These are phyloP conservation scores for Vigna mungo DNA, from an alignment of 306 rosid genomes.

Conservation along the genomic window DNA sequence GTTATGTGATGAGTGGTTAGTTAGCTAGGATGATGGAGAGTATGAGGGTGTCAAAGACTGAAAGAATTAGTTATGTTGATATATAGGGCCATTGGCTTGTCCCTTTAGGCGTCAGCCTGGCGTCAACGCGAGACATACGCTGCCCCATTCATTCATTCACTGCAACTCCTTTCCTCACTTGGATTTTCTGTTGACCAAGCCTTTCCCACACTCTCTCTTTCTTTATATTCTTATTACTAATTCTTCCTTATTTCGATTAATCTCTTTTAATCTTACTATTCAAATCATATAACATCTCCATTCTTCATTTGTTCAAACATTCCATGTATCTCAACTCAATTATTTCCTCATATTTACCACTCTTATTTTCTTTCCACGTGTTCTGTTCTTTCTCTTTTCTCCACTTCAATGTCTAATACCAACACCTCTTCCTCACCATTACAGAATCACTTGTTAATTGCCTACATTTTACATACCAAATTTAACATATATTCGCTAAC, in stretches of 20 bases:
- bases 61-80: constrained; percentile 39
- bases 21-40: constrained; percentile 48
- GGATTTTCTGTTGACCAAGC: constrained; percentile 50
- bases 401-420: neutral
- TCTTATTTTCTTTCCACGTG: constrained; percentile 20
- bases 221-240: too few relatives aligned
- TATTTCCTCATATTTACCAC: neutral
- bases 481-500: neutral
- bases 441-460: neutral
- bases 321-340: neutral
- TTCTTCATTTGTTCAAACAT: constrained; percentile 20
- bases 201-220: neutral
- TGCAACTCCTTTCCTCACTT: neutral
- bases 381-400: neutral
- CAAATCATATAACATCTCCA: neutral
- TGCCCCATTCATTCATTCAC: constrained; percentile 38
- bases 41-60: constrained; percentile 52
- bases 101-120: constrained; percentile 46
- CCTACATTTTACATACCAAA: neutral
- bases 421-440: neutral
- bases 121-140: constrained; percentile 65
- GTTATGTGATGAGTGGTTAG: neutral
- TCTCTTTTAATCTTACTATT: too few relatives aligned
- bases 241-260: too few relatives aligned
- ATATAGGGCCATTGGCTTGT: constrained; percentile 34